phyloP scores from a whole-genome alignment of 2,329 filamentous ascomycete species.

The Achaetomium macrosporum region DNA sequence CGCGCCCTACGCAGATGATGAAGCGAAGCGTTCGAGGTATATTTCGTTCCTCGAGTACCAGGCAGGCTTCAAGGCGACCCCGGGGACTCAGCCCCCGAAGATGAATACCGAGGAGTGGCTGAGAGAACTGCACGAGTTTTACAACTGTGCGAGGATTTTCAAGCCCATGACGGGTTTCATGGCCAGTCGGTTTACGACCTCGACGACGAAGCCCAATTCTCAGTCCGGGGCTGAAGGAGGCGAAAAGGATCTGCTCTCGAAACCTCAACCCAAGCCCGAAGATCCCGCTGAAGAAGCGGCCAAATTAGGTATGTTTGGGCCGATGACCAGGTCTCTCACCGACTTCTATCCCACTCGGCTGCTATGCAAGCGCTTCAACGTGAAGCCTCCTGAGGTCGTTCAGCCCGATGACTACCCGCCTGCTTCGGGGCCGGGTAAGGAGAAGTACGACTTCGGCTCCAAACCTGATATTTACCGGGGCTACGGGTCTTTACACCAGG shows the following conservation, averaged over 20 bases:
- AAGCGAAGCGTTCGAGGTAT: slow-evolving; percentile 74
- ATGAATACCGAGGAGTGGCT: slow-evolving; percentile 66
- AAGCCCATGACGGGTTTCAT: slow-evolving; percentile 88
- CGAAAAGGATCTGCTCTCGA: slow-evolving; percentile 37
- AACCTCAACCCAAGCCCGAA: slow-evolving; percentile 49
- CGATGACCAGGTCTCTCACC: slow-evolving; percentile 67
- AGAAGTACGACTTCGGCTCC: slow-evolving; percentile 14
- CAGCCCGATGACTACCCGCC: slow-evolving; percentile 44
- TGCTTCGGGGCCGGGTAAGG: slow-evolving; percentile 14
- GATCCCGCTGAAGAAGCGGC: slow-evolving; percentile 85
- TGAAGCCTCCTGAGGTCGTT: slow-evolving; percentile 68
- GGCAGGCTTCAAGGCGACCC: slow-evolving; percentile 53
- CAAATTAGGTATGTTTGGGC: slow-evolving; percentile 85
- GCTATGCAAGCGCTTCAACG: slow-evolving; percentile 91
- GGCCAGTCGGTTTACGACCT: slow-evolving; percentile 85
- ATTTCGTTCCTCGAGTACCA: slow-evolving; percentile 72
- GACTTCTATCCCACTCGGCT: slow-evolving; percentile 77
- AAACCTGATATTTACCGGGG: slow-evolving; percentile 20
- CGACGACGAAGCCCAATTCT: slow-evolving; percentile 38
- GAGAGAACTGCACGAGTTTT: slow-evolving; percentile 73
- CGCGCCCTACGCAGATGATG: slow-evolving; percentile 77
- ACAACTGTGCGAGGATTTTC: slow-evolving; percentile 63
- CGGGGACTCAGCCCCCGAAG: slow-evolving; percentile 44
- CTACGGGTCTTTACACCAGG: slow-evolving; percentile 11
- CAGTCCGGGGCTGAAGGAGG: slow-evolving; percentile 16